Percentiles rank a stretch among this genome's conserved stretches.
Conservation (phyloP, 164 flowering plant genomes). For the Tetrastigma voinierianum region DNA sequence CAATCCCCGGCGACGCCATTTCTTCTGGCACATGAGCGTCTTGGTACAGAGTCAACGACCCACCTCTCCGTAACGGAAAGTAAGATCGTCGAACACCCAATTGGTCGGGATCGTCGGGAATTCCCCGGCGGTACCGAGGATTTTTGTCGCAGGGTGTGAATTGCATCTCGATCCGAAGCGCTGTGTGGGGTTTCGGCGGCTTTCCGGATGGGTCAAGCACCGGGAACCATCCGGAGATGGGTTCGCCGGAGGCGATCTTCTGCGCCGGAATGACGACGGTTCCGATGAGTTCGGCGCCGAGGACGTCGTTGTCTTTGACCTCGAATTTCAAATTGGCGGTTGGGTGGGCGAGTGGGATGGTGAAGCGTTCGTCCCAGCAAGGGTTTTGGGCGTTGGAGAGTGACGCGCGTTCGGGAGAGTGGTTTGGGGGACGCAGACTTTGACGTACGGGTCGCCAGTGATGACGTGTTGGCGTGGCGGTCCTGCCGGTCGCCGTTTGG, state of each 20-base stretch:
- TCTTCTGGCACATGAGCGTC: conserved; percentile 3
- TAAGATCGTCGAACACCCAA: neutral
- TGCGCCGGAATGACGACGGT: neutral
- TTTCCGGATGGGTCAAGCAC: neutral
- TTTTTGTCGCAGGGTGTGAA: neutral
- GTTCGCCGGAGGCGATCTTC: neutral
- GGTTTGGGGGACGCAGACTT: conserved; percentile 2
- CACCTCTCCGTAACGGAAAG: conserved; percentile 2
- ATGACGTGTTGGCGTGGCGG: neutral
- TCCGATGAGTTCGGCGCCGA: conserved; percentile 3
- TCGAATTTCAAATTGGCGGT: conserved; percentile 9
- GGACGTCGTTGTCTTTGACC: neutral
- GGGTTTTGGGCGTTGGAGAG: conserved; percentile 16
- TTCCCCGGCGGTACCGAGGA: neutral
- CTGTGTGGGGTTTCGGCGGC: neutral
- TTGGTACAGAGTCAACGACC: conserved; percentile 1
- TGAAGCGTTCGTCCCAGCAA: conserved; percentile 13
- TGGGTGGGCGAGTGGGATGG: conserved; percentile 16
- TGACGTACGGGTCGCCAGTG: conserved; percentile 14
- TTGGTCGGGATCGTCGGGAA: neutral
- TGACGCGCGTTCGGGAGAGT: conserved; percentile 13
- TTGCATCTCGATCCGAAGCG: neutral
- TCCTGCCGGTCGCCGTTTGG: too few species aligned
- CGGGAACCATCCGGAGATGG: neutral
- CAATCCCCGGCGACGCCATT: neutral